phyloP scores from a whole-genome alignment of 192 early-diverging fungal species.

The Podila verticillata region DNA sequence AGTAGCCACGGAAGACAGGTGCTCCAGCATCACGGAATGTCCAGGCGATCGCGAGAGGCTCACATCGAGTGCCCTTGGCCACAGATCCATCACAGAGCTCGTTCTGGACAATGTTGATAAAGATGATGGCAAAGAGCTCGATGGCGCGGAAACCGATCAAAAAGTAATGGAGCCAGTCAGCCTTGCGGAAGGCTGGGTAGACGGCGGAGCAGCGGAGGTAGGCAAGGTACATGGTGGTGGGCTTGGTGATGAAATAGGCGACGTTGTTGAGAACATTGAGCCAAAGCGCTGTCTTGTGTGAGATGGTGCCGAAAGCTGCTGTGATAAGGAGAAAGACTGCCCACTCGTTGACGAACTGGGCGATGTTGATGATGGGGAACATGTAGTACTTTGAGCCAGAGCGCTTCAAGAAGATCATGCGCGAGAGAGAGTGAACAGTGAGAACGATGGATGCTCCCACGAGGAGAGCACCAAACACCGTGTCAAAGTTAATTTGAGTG shows the following conservation, averaged over 20 bases:
- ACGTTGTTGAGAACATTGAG: constrained; percentile 48
- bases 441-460: constrained; percentile 47
- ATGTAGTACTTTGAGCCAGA: constrained; percentile 28
- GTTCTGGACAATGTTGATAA: constrained; percentile 45
- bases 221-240: constrained; percentile 47
- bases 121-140: constrained; percentile 33
- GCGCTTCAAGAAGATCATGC: constrained; percentile 46
- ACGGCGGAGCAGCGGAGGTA: constrained; percentile 46
- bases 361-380: not conserved
- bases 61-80: constrained; percentile 34
- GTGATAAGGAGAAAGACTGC: constrained; percentile 5
- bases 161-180: constrained; percentile 31
- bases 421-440: constrained; percentile 36
- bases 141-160: constrained; percentile 34
- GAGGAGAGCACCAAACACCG: constrained; percentile 37
- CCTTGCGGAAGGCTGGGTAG: constrained; percentile 27
- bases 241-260: constrained; percentile 50
- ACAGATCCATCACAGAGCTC: constrained; percentile 32
- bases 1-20: constrained; percentile 44
- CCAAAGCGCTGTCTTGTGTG: constrained; percentile 26
- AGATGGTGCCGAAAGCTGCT: constrained; percentile 6
- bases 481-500: constrained; percentile 24
- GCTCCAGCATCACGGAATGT: constrained; percentile 40
- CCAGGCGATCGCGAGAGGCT: constrained; percentile 21
- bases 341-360: constrained; percentile 3